Conservation (phyloP, 2,329 filamentous ascomycete genomes). For the Furcasterigmium furcatum region DNA sequence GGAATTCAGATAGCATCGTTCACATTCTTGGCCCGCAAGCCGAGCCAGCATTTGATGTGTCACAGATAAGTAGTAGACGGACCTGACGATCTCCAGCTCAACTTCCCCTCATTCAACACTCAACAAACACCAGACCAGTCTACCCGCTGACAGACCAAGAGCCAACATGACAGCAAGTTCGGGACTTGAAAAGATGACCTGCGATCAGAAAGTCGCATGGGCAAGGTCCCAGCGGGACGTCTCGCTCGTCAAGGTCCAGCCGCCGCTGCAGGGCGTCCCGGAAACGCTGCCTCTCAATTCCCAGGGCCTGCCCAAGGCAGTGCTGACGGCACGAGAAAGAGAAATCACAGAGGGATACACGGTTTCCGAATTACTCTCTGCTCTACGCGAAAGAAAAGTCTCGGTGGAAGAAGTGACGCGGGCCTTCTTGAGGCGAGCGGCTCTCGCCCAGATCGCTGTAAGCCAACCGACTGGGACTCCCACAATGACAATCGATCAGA, state of each 20-base stretch:
- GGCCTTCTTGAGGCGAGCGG: conserved; percentile 46
- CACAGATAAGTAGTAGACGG: no score
- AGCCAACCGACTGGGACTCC: no score
- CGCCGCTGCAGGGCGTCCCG: conserved; percentile 18
- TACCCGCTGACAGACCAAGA: no score
- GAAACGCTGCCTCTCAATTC: conserved; percentile 15
- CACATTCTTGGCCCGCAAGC: no score
- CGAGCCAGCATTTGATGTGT: no score
- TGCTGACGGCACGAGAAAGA: conserved; percentile 28
- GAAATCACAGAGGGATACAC: conserved; percentile 30
- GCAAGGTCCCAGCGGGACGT: conserved; percentile 15
- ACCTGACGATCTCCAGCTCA: no score
- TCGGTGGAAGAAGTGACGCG: conserved; percentile 23
- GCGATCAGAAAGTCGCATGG: not conserved
- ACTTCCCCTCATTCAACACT: no score
- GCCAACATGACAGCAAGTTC: no score
- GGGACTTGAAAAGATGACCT: no score
- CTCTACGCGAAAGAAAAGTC: conserved; percentile 20
- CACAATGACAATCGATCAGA: no score
- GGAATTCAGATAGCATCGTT: no score
- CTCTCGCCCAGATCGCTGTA: conserved; percentile 32
- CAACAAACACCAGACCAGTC: no score
- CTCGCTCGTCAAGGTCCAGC: conserved; percentile 19
- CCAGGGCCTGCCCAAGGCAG: conserved; percentile 13
- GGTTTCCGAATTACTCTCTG: conserved; percentile 22